These are phyloP conservation scores for Pontederia crassipes DNA, from an alignment of 176 grass and related monocot species.

Conservation along the genomic window DNA sequence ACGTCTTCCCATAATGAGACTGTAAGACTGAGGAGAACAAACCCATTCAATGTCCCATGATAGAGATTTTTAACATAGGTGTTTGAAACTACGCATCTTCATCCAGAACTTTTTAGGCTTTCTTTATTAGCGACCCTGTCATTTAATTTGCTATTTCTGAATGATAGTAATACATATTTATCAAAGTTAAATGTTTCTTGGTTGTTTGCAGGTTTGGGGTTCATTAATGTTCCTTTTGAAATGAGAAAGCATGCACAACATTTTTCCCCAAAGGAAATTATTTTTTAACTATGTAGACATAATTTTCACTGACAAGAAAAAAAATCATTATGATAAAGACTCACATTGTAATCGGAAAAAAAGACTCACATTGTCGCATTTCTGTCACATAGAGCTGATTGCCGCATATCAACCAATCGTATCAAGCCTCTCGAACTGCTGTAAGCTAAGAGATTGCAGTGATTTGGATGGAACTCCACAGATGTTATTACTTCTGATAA, in stretches of 20 bases:
- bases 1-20: no score
- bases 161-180: no score
- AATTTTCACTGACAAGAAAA: neutral
- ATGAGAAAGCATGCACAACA: neutral
- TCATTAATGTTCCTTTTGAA: no score
- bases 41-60: no score
- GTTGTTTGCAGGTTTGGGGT: no score
- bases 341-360: neutral
- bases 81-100: no score
- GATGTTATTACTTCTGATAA: slow-evolving; percentile 23
- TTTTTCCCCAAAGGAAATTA: neutral
- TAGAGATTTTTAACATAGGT: no score
- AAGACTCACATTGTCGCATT: slow-evolving; percentile 24
- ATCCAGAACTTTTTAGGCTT: no score
- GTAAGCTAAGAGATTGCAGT: slow-evolving; percentile 25
- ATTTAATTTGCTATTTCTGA: no score
- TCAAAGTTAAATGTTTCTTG: no score
- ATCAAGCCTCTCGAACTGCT: slow-evolving; percentile 27
- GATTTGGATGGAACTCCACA: slow-evolving; percentile 22
- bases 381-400: slow-evolving; percentile 20
- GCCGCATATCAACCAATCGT: slow-evolving; percentile 18
- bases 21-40: no score
- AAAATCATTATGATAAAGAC: neutral
- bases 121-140: no score
- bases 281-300: neutral